Conservation (phyloP, 2,329 filamentous ascomycete species). For the Pseudomassariella vexata region DNA sequence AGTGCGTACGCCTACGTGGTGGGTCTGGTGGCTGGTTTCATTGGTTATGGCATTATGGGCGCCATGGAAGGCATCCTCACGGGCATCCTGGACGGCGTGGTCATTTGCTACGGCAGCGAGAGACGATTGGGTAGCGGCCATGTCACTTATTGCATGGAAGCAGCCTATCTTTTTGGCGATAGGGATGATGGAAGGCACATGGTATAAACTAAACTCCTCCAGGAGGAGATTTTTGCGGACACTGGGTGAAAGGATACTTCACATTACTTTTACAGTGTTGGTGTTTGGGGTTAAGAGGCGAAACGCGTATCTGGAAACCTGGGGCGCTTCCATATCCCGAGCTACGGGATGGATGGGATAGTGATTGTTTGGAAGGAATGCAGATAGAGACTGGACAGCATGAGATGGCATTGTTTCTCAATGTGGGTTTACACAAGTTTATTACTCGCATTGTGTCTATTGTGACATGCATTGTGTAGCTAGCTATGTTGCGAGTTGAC, state of each 20-base stretch:
- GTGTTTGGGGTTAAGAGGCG: no score
- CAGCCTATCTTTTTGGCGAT: conserved; percentile 80
- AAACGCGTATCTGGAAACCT: no score
- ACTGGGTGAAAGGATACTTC: background rate
- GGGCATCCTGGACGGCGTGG: conserved; percentile 79
- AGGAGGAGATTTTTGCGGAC: no score
- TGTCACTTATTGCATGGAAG: conserved; percentile 85
- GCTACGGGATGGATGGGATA: no score
- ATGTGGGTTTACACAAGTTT: no score
- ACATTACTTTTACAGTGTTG: conserved; percentile 1
- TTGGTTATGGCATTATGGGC: conserved; percentile 89
- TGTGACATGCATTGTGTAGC: no score
- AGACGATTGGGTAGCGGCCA: conserved; percentile 60
- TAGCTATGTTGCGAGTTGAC: no score
- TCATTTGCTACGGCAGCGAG: conserved; percentile 95
- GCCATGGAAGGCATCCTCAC: conserved; percentile 86
- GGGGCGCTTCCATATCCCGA: no score
- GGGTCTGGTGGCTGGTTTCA: conserved; percentile 84
- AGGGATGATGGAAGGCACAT: conserved; percentile 26
- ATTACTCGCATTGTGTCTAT: no score
- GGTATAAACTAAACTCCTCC: conserved; percentile 18
- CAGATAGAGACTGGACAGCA: no score
- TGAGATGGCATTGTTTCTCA: no score
- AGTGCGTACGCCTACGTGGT: conserved; percentile 94
- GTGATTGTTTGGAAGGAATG: no score